Evolutionary conservation across 305 asterid genomes (phyloP).

Genomic region (Plantago rigida): DNA sequence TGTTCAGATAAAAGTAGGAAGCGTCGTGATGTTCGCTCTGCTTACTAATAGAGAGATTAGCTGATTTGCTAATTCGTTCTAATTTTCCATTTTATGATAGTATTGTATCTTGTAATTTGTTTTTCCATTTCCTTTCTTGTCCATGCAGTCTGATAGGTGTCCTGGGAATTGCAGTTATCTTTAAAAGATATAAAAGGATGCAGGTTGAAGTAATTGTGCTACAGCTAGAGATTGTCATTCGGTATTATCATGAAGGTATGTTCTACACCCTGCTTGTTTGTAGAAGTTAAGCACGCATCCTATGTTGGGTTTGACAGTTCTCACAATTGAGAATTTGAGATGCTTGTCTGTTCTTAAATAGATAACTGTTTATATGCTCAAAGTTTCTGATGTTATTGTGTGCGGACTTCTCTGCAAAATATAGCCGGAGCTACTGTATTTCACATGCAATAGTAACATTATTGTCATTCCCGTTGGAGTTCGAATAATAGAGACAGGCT

Average conservation of each 20-base stretch:
- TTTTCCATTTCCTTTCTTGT: not conserved
- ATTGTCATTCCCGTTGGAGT: not conserved
- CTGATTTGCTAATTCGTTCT: conserved; percentile 6
- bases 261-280: conserved; percentile 6
- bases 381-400: not conserved
- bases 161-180: conserved; percentile 13
- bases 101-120: conserved; percentile 1
- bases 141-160: conserved; percentile 13
- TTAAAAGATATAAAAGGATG: conserved; percentile 14
- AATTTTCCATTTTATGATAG: conserved; percentile 4
- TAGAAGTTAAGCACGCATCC: not conserved
- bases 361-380: not conserved
- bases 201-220: not conserved
- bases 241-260: conserved; percentile 24
- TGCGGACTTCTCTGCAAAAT: not conserved
- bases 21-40: not conserved
- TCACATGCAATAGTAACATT: not conserved
- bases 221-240: conserved; percentile 5
- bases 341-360: not conserved
- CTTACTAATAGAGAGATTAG: conserved; percentile 4
- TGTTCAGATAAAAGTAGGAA: not conserved
- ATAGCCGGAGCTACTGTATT: not conserved
- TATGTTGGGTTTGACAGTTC: not conserved
- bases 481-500: not conserved
- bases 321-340: not conserved